Evolutionary conservation across 2,329 filamentous ascomycete species (phyloP).

Genomic region (Fusarium longipes): DNA sequence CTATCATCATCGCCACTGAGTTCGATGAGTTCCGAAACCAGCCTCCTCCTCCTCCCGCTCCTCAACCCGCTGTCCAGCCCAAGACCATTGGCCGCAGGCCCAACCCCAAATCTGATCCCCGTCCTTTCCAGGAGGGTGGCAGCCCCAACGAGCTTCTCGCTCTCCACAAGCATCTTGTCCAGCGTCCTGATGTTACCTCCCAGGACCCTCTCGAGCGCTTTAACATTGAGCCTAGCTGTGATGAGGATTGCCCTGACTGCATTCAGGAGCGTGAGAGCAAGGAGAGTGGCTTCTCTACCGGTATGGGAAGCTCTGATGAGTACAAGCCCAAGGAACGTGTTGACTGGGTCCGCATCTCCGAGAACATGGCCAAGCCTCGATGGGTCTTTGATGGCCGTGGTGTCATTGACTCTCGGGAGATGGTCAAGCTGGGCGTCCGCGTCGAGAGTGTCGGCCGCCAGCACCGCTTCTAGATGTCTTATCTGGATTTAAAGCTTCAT

Average conservation of each 20-base stretch:
- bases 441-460: constrained; percentile 65
- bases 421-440: constrained; percentile 62
- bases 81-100: constrained; percentile 53
- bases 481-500: constrained; percentile 14
- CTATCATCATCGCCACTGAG: constrained; percentile 66
- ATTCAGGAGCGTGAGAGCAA: constrained; percentile 54
- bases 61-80: constrained; percentile 43
- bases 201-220: constrained; percentile 61
- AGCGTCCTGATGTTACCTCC: constrained; percentile 44
- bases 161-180: constrained; percentile 61
- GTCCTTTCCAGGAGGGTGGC: constrained; percentile 55
- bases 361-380: constrained; percentile 63
- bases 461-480: constrained; percentile 52
- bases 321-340: constrained; percentile 60
- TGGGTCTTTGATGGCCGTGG: constrained; percentile 69
- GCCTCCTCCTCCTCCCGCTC: constrained; percentile 49
- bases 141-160: constrained; percentile 60
- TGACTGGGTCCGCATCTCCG: constrained; percentile 63
- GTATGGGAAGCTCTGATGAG: constrained; percentile 58
- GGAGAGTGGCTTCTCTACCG: constrained; percentile 54
- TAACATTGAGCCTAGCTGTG: constrained; percentile 59
- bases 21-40: constrained; percentile 66
- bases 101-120: constrained; percentile 58
- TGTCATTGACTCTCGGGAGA: constrained; percentile 60
- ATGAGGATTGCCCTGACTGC: constrained; percentile 63